Evolutionary conservation across 2,329 filamentous ascomycete genomes (phyloP).

Genomic region (Uncinocarpus reesii): DNA sequence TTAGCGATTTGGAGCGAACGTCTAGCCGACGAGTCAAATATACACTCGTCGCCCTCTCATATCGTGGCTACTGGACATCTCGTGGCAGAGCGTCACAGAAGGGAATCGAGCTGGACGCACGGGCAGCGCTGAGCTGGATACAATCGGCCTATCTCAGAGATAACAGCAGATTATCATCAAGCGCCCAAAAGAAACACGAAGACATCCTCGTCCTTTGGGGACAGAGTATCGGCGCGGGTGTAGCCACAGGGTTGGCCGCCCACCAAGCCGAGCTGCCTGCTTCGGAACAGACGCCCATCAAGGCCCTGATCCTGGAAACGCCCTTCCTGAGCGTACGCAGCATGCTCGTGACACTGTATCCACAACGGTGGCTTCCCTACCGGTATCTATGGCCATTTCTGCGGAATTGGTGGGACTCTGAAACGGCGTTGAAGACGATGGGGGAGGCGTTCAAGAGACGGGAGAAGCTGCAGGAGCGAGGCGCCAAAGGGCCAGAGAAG

Average conservation of each 20-base stretch:
- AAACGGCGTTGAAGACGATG: constrained; percentile 33
- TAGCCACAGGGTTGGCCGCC: constrained; percentile 51
- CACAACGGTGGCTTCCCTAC: constrained; percentile 71
- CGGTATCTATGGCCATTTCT: constrained; percentile 64
- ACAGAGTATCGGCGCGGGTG: constrained; percentile 47
- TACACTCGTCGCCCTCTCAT: constrained; percentile 42
- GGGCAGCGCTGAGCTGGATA: constrained; percentile 56
- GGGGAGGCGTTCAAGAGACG: constrained; percentile 17
- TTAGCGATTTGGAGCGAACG: constrained; percentile 23
- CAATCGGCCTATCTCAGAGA: constrained; percentile 31
- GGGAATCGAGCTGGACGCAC: constrained; percentile 59
- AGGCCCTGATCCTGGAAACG: constrained; percentile 58
- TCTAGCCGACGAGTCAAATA: constrained; percentile 13
- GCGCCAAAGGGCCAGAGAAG: background rate
- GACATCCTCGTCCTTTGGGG: constrained; percentile 16
- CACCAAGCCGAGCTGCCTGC: constrained; percentile 23
- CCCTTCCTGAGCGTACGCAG: constrained; percentile 60
- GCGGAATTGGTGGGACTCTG: constrained; percentile 48
- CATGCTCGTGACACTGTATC: constrained; percentile 64
- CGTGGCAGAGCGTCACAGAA: constrained; percentile 58
- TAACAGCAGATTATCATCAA: background rate
- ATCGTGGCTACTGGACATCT: constrained; percentile 71
- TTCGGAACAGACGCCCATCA: constrained; percentile 21
- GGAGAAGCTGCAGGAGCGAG: background rate
- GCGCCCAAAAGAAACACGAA: background rate